Percentiles rank a stretch among this genome's conserved stretches.
Conservation (phyloP, 2,329 filamentous ascomycete genomes). For the Ascosphaera pollenicola region DNA sequence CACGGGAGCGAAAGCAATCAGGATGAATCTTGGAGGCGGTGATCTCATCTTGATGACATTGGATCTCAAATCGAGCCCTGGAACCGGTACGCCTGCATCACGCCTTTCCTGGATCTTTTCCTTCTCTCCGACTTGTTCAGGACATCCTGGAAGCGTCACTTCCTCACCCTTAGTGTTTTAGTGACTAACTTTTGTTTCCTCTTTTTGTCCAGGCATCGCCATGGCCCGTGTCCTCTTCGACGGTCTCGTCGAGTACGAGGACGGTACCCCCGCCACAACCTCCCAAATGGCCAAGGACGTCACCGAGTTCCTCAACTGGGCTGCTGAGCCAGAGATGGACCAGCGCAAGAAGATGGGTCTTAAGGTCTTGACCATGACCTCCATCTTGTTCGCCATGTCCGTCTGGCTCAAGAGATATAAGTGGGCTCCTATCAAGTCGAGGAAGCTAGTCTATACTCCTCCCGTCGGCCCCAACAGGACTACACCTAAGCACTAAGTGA, state of each 20-base stretch:
- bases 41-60: too few species aligned
- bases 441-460: constrained; percentile 77
- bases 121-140: constrained; percentile 8
- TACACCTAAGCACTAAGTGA: too few species aligned
- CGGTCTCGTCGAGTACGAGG: constrained; percentile 93
- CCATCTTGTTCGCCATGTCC: constrained; percentile 62
- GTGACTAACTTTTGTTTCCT: too few species aligned
- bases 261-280: constrained; percentile 77
- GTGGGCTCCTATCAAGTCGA: constrained; percentile 89
- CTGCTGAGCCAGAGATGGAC: constrained; percentile 97
- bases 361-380: constrained; percentile 71
- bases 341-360: constrained; percentile 99
- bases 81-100: constrained; percentile 9
- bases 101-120: constrained; percentile 11
- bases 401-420: constrained; percentile 99
- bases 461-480: too few species aligned
- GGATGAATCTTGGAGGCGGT: too few species aligned
- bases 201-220: constrained; percentile 62
- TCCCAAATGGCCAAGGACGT: constrained; percentile 99
- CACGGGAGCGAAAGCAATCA: too few species aligned
- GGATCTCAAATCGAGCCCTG: too few species aligned
- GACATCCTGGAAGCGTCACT: constrained; percentile 5
- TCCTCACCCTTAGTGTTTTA: constrained; percentile 6
- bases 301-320: constrained; percentile 97
- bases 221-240: constrained; percentile 99